A percentile compares a stretch with the other conserved stretches of the same genome.
Conservation (phyloP, 2,329 filamentous ascomycete genomes). For the Monilinia laxa region DNA sequence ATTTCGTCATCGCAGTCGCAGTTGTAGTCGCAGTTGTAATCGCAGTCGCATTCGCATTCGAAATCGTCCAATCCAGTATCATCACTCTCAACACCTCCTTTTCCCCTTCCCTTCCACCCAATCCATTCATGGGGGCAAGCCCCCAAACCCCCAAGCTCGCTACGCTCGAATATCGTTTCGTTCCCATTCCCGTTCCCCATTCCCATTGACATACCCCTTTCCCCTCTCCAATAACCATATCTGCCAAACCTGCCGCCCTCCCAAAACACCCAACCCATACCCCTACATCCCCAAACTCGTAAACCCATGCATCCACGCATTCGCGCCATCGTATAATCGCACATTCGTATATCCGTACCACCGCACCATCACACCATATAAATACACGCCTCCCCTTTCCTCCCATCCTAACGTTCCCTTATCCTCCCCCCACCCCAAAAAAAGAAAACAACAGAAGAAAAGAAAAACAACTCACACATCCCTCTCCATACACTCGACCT, state of each 20-base stretch:
- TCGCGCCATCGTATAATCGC: no score
- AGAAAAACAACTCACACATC: conserved; percentile 60
- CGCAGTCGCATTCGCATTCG: not conserved
- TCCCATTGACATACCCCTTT: no score
- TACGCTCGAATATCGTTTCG: not conserved
- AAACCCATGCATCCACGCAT: no score
- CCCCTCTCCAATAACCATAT: not conserved
- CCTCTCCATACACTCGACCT: conserved; percentile 71
- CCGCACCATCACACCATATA: no score
- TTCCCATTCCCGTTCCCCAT: no score
- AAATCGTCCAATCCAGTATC: not conserved
- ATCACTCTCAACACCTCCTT: no score
- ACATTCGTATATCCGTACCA: not conserved
- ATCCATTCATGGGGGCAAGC: conserved; percentile 5
- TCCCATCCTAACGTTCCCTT: conserved; percentile 2
- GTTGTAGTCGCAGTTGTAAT: not conserved
- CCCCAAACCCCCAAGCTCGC: conserved; percentile 13
- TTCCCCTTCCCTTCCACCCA: no score
- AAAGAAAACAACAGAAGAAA: conserved; percentile 14
- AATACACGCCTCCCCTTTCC: not conserved
- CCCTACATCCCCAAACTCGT: no score
- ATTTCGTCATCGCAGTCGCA: not conserved
- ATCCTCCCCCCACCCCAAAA: not conserved
- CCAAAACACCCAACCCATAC: no score
- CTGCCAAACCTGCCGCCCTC: not conserved